Evolutionary conservation across 2,329 filamentous ascomycete species (phyloP), one percentile per base, ranked within the genome.

Genomic region (Fusarium piperis): DNA sequence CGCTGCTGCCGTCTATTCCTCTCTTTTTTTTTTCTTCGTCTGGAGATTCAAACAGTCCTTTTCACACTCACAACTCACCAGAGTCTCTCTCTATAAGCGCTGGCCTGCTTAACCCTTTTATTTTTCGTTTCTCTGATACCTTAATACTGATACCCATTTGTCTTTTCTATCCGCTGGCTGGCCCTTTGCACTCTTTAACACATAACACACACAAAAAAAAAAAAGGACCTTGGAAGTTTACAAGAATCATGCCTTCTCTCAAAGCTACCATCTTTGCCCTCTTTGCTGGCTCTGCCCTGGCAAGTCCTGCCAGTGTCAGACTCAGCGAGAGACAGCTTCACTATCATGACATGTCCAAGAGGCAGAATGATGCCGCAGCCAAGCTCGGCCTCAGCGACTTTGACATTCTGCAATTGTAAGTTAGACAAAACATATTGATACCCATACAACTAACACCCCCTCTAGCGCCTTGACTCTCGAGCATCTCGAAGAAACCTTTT

Each of bases 401-500:
- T 30, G 87, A 89, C 68, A 88, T 90, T 71, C 80, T 89, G 48
- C 86, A 90, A 79, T 90, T 90, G 87, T 89, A 80, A 80, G 86
- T 80, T 23, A 23, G 5, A 15, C 5, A 16, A 20, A 13, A 20
- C 23, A 10, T n/a, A 15, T 20, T 56, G 44, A 16, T 13, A 13
- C 13, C 15, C n/a, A n/a, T n/a, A n/a, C n/a, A 59, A 11, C 62
- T 65, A 51, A 68, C 53, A 15, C 41, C 13, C 7, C 13, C 20
- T n/a, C 1, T 51, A 80, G 79, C 78, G 92, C 92, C 69, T 84
- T 93, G 62, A 93, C 92, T 7, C 85, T 93, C 51, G 92, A 94
- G 82, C 90, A 92, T 82, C 90, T 94, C 76, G 92, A 94, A 83
- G 86, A 90, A 26, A 85, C 86, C 62, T 94, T 93, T 82, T 94